phyloP scores from a whole-genome alignment of 148 eudicot genomes.

The Spergularia bocconei region DNA sequence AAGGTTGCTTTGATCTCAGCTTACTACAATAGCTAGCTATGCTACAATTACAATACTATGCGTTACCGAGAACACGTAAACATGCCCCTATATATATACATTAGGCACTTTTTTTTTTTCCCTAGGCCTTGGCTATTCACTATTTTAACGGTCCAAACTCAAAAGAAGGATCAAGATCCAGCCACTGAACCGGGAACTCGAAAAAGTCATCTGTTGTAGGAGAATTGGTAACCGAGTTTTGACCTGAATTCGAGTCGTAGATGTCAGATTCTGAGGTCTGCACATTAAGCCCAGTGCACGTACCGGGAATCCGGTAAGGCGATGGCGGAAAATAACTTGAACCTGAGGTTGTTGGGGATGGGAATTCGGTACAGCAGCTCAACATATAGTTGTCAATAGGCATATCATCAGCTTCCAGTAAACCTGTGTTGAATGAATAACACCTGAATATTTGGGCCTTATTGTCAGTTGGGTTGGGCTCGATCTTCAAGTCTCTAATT shows the following conservation, averaged over 20 bases:
- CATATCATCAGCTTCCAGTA: slow-evolving; percentile 28
- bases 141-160: slow-evolving; percentile 18
- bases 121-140: neutral
- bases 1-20: neutral
- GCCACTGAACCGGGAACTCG: slow-evolving; percentile 36
- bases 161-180: slow-evolving; percentile 36
- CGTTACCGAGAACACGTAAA: no score
- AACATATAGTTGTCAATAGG: slow-evolving; percentile 27
- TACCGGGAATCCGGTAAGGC: slow-evolving; percentile 9
- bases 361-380: slow-evolving; percentile 21
- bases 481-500: slow-evolving; percentile 23
- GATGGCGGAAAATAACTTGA: slow-evolving; percentile 27
- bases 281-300: slow-evolving; percentile 19
- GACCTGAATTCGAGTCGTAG: slow-evolving; percentile 41
- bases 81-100: neutral
- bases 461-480: slow-evolving; percentile 9
- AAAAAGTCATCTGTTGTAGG: slow-evolving; percentile 32
- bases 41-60: no score
- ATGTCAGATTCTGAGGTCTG: slow-evolving; percentile 41
- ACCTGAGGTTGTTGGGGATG: slow-evolving; percentile 40
- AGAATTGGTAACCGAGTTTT: slow-evolving; percentile 44
- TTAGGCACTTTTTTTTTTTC: neutral
- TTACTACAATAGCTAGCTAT: no score
- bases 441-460: slow-evolving; percentile 32
- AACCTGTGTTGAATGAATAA: slow-evolving; percentile 46